phyloP scores from a whole-genome alignment of 2,329 filamentous ascomycete genomes.

The Parastagonospora avenae region DNA sequence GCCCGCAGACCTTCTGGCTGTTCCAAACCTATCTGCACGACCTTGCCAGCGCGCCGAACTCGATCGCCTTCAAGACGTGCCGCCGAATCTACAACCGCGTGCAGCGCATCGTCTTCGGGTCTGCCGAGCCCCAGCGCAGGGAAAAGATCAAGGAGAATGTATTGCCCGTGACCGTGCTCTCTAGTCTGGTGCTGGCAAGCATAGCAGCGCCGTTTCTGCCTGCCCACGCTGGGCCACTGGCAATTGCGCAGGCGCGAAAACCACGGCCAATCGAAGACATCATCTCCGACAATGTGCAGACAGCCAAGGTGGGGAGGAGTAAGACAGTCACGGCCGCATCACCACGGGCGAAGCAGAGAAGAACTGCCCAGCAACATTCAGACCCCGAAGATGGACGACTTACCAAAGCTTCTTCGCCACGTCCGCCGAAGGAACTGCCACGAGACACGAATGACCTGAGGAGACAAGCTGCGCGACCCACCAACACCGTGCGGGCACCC shows the following conservation, averaged over 20 bases:
- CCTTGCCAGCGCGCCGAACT: constrained; percentile 74
- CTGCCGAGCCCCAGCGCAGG: constrained; percentile 69
- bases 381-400: constrained; percentile 43
- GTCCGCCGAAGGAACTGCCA: constrained; percentile 19
- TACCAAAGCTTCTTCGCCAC: constrained; percentile 47
- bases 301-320: constrained; percentile 67
- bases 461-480: constrained; percentile 33
- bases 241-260: constrained; percentile 80
- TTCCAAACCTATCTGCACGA: constrained; percentile 89
- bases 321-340: constrained; percentile 66
- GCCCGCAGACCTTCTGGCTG: constrained; percentile 79
- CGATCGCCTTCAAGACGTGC: constrained; percentile 80
- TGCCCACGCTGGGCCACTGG: constrained; percentile 78
- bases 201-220: constrained; percentile 76
- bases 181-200: constrained; percentile 78
- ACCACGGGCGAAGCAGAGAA: constrained; percentile 51
- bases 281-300: constrained; percentile 63
- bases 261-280: constrained; percentile 68
- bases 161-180: constrained; percentile 78
- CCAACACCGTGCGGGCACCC: constrained; percentile 21
- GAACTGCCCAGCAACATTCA: constrained; percentile 41
- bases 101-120: constrained; percentile 83
- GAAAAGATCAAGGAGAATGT: constrained; percentile 84
- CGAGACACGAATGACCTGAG: constrained; percentile 36
- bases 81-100: constrained; percentile 86